Evolutionary conservation across 2,329 filamentous ascomycete species (phyloP).

Genomic region (Trichophyton equinum): DNA sequence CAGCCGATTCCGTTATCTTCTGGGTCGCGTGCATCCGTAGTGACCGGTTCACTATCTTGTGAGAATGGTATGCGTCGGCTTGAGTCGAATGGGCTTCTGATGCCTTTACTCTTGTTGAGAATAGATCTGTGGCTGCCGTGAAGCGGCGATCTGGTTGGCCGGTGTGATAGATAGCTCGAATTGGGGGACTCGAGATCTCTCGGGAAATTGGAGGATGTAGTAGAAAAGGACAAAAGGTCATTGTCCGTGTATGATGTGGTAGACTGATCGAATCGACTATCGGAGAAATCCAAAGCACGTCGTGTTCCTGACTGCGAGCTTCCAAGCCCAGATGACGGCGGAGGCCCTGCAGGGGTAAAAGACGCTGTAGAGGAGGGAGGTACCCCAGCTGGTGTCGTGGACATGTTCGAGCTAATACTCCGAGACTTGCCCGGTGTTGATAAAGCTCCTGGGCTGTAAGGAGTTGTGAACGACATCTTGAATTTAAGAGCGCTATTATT

Average conservation of each 20-base stretch:
- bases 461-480: constrained; percentile 25
- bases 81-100: not conserved
- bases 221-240: constrained; percentile 28
- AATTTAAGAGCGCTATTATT: not conserved
- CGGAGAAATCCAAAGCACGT: constrained; percentile 20
- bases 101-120: not conserved
- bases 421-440: constrained; percentile 30
- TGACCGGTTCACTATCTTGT: not conserved
- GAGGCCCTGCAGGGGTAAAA: constrained; percentile 45
- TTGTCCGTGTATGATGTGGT: constrained; percentile 25
- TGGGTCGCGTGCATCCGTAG: not conserved
- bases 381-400: constrained; percentile 46
- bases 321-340: constrained; percentile 35
- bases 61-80: not conserved
- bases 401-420: constrained; percentile 32
- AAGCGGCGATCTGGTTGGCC: not conserved
- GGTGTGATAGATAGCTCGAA: constrained; percentile 10
- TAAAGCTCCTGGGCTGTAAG: constrained; percentile 26
- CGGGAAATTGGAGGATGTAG: constrained; percentile 22
- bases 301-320: constrained; percentile 36
- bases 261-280: constrained; percentile 28
- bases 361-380: constrained; percentile 39
- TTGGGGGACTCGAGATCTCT: constrained; percentile 16
- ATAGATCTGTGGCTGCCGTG: not conserved
- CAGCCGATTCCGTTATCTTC: not conserved